Conservation (phyloP, 345 rosid species). For the Populus davidiana region DNA sequence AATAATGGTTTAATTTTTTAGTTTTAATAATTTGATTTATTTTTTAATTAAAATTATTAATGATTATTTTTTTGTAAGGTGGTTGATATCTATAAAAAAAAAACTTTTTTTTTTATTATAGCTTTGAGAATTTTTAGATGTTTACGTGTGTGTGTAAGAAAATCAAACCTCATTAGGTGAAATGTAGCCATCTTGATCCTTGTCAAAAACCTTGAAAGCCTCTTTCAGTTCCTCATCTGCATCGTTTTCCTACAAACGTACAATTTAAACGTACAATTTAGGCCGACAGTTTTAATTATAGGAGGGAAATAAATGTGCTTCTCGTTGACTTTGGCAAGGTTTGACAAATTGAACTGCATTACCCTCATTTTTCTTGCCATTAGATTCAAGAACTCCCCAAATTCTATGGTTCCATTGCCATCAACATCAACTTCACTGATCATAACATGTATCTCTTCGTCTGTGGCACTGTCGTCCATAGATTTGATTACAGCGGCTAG, state of each 20-base stretch:
- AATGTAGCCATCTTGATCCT: conserved; percentile 24
- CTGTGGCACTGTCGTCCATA: conserved; percentile 50
- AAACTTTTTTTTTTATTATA: too few relatives aligned
- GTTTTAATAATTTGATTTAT: too few relatives aligned
- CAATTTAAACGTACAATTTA: too few relatives aligned
- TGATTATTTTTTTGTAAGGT: too few relatives aligned
- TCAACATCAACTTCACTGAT: conserved; percentile 54
- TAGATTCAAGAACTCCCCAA: conserved; percentile 65
- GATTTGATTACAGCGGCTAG: conserved; percentile 51
- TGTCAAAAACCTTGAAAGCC: conserved; percentile 24
- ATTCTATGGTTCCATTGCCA: conserved; percentile 61
- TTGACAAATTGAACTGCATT: neutral
- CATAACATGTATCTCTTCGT: conserved; percentile 61
- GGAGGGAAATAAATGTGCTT: neutral
- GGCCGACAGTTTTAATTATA: too few relatives aligned
- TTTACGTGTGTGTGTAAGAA: too few relatives aligned
- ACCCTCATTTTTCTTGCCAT: conserved; percentile 73
- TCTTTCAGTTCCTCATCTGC: conserved; percentile 20
- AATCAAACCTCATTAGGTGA: conserved; percentile 19
- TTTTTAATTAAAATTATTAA: too few relatives aligned
- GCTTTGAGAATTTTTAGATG: too few relatives aligned
- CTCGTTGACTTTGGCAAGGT: neutral
- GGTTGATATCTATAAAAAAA: too few relatives aligned
- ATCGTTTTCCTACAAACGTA: conserved; percentile 15
- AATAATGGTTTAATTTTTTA: too few relatives aligned